Evolutionary conservation across 257 asterid species (phyloP).

Genomic region (Solanum corneliomulleri): DNA sequence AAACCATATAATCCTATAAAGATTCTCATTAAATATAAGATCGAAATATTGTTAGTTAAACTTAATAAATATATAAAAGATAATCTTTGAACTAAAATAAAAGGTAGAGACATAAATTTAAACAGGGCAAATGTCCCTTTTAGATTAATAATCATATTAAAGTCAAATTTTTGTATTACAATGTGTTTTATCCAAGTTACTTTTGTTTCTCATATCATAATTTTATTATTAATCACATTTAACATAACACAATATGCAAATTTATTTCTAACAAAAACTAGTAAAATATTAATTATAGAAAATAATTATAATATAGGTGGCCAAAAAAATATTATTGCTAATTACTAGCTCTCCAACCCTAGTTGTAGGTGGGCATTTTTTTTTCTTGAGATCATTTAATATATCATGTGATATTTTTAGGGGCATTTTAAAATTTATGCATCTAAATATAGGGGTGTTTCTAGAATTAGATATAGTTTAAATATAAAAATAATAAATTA

Average conservation of each 20-base stretch:
- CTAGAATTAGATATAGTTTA: not conserved
- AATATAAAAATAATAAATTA: too few species aligned
- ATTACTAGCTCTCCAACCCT: not conserved
- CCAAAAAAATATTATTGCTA: not conserved
- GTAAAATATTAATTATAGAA: too few species aligned
- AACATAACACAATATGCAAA: not conserved
- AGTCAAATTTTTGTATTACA: not conserved
- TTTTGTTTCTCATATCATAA: not conserved
- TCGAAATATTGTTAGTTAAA: too few species aligned
- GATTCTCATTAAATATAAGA: too few species aligned
- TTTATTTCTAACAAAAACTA: too few species aligned
- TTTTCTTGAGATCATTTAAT: too few species aligned
- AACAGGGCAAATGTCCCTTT: not conserved
- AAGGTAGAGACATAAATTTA: not conserved
- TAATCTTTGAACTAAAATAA: not conserved
- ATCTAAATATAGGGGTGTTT: too few species aligned
- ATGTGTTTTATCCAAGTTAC: not conserved
- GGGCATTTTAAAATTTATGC: not conserved
- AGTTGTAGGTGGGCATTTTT: not conserved
- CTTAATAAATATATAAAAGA: too few species aligned
- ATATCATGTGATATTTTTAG: not conserved
- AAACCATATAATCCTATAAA: not conserved
- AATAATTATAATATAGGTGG: not conserved
- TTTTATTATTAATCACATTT: too few species aligned
- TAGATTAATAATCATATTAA: not conserved